Evolutionary conservation across 768 basidiomycete species (phyloP).

Genomic region (Pholiota molesta): DNA sequence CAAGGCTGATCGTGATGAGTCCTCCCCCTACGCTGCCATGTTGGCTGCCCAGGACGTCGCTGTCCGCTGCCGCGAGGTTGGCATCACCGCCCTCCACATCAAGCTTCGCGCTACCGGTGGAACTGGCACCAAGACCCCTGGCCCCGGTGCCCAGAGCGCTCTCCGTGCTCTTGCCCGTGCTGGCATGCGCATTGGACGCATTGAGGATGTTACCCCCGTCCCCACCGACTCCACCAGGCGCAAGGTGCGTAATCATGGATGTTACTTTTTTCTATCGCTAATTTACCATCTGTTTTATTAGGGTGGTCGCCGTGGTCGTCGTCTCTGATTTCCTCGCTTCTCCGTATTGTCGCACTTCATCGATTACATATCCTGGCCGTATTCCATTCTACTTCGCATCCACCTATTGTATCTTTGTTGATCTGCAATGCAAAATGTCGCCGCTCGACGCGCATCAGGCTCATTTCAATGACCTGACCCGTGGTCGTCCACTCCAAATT

Average conservation of each 20-base stretch:
- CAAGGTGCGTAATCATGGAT: conserved; percentile 62
- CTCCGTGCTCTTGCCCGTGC: conserved; percentile 98
- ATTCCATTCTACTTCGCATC: conserved; percentile 19
- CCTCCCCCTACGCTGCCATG: conserved; percentile 97
- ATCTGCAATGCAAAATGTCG: conserved; percentile 62
- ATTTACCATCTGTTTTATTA: conserved; percentile 30
- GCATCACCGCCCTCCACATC: conserved; percentile 97
- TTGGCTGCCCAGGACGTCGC: conserved; percentile 98
- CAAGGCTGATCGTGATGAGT: conserved; percentile 99
- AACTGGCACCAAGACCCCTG: conserved; percentile 98
- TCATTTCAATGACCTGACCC: conserved; percentile 60
- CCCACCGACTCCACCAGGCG: conserved; percentile 97
- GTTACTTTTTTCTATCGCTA: neutral
- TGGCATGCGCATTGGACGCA: conserved; percentile 97
- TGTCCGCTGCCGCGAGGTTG: conserved; percentile 95
- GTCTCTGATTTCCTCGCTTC: conserved; percentile 58
- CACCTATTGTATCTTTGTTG: conserved; percentile 28
- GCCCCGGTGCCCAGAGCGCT: conserved; percentile 97
- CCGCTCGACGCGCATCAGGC: conserved; percentile 87
- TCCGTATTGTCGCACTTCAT: conserved; percentile 23
- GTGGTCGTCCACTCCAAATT: conserved; percentile 62
- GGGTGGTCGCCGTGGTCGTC: conserved; percentile 99
- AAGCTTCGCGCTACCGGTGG: conserved; percentile 98
- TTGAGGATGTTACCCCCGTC: conserved; percentile 97
- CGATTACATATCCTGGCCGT: conserved; percentile 21